Evolutionary conservation across 176 grass and related monocot species (phyloP).

Genomic region (Oryza meridionalis): DNA sequence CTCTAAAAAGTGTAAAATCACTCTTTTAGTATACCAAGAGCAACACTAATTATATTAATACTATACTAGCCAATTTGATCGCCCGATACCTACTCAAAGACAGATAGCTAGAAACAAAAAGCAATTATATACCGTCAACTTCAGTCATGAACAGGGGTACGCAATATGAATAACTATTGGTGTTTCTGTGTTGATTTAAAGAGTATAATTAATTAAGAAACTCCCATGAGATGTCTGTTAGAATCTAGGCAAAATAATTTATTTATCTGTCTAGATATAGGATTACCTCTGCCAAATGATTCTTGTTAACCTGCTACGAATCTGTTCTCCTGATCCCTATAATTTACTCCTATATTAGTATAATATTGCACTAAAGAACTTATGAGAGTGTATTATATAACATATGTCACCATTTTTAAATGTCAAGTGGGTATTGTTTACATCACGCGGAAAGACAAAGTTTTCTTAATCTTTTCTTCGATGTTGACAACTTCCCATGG

Average conservation of each 20-base stretch:
- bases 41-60: too few species aligned
- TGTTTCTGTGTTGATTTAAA: background rate
- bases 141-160: background rate
- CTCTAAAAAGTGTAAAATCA: too few species aligned
- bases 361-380: background rate
- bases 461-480: conserved; percentile 4
- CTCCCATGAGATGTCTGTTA: background rate
- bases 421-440: conserved; percentile 9
- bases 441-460: background rate
- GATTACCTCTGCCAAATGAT: conserved; percentile 17
- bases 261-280: background rate
- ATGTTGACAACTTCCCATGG: conserved; percentile 7
- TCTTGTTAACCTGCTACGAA: conserved; percentile 19
- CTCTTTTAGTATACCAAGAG: too few species aligned
- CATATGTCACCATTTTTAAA: conserved; percentile 10
- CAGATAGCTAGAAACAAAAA: too few species aligned
- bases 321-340: background rate
- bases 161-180: background rate
- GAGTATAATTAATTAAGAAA: conserved; percentile 3
- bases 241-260: conserved; percentile 25
- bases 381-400: conserved; percentile 9
- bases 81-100: too few species aligned
- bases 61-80: too few species aligned
- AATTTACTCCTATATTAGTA: background rate
- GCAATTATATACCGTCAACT: background rate